Base-by-base conservation (phyloP, 2,329 filamentous ascomycete genomes). In the Penicillium sp. region DNA sequence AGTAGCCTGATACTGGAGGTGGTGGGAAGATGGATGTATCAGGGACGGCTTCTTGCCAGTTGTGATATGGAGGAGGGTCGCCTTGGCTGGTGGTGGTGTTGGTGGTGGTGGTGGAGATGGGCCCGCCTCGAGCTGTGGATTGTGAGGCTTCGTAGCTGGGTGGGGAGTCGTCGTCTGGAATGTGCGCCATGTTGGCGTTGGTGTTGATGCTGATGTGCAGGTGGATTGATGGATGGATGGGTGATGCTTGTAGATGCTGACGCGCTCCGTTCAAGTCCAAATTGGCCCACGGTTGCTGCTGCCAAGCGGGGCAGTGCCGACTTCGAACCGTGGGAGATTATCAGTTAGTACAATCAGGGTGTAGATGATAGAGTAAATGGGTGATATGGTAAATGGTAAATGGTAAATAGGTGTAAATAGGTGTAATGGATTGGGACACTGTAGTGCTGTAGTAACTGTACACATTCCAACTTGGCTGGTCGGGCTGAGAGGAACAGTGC, bases 11-110 rank as follows among this genome's bases (percentile, higher is more conserved):
- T 2, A 78, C 74, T 7, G 84, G 84, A 1, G 84, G 83, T 23
- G 84, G 84, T 2, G 83, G 83, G 8, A 86, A 75, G n/a, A 78
- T 73, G 4, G 81, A 68, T 13, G 76, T 85, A 60, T 86, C 84
- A 5, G 83, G 83, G 3, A 86, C 77, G 2, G 79, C 73, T 33
- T 72, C 69, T 46, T 82, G 78, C 84, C 84, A 87, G 68, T 84
- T 81, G 65, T 86, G 83, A 60, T 85, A 84, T 21, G 81, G 78
- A 15, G 82, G 82, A 12, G 82, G 81, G 20, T 68, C 40, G 4
- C 40, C 36, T 37, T 23, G 18, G n/a, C 6, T 17, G 4, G 7
- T 26, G 39, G 33, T 49, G 46, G 17, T 30, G n/a, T 15, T 32
- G 42, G 10, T n/a, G 45, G 21, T 17, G 27, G 15, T n/a, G 48